phyloP scores from a whole-genome alignment of 805 yeast genomes.

The Myxozyma sirexii region DNA sequence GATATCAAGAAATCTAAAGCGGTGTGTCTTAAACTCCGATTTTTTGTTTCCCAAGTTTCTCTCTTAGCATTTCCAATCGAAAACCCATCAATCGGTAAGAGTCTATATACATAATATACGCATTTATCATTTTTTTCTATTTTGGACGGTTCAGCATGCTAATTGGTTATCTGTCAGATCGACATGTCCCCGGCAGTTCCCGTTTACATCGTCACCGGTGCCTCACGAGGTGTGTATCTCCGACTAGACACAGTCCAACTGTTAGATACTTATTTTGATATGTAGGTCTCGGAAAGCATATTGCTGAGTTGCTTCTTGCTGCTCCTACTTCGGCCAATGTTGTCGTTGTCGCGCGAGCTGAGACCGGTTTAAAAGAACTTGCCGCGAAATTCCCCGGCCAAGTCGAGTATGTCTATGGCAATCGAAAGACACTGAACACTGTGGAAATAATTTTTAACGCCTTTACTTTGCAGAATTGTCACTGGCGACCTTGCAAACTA shows the following conservation, averaged over 20 bases:
- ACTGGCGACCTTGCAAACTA: constrained; percentile 59
- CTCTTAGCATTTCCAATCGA: too few relatives aligned
- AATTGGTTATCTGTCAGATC: background rate
- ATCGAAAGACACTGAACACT: background rate
- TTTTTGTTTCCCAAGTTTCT: background rate
- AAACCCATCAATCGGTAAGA: background rate
- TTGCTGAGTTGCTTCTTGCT: constrained; percentile 56
- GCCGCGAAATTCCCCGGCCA: constrained; percentile 46
- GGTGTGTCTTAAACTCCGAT: background rate
- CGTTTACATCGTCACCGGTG: constrained; percentile 45
- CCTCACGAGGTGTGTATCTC: constrained; percentile 41
- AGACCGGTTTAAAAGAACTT: constrained; percentile 50
- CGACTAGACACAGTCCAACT: background rate
- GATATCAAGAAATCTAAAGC: background rate
- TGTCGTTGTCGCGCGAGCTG: constrained; percentile 74
- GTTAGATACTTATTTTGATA: background rate
- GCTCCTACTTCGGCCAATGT: constrained; percentile 48
- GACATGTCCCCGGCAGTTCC: constrained; percentile 17
- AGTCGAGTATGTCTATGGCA: constrained; percentile 34
- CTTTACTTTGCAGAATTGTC: constrained; percentile 36
- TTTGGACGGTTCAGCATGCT: too few relatives aligned
- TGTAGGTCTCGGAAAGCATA: constrained; percentile 77
- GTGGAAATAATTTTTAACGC: too few relatives aligned
- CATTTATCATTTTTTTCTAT: too few relatives aligned
- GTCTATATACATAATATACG: background rate